Evolutionary conservation across 2,329 filamentous ascomycete species (phyloP).

Genomic region (Tothia fuscella): DNA sequence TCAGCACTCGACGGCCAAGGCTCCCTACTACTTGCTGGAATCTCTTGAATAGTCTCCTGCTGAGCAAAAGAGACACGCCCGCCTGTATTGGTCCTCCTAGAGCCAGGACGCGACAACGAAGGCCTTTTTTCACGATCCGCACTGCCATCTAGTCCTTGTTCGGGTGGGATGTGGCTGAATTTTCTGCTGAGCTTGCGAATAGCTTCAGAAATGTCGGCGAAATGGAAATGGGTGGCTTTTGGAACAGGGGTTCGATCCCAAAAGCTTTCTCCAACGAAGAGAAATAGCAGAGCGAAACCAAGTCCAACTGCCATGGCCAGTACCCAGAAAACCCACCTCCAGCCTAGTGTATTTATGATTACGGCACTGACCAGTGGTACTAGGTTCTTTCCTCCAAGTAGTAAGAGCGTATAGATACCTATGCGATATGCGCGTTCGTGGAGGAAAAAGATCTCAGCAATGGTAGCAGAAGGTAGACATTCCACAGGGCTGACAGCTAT

Average conservation of each 20-base stretch:
- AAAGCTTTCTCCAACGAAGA: constrained; percentile 91
- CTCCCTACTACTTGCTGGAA: background rate
- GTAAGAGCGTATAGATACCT: constrained; percentile 80
- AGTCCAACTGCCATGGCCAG: constrained; percentile 54
- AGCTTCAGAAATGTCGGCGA: too few species aligned
- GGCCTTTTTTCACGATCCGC: background rate
- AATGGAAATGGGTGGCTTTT: background rate
- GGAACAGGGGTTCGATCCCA: constrained; percentile 73
- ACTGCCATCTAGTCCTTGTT: background rate
- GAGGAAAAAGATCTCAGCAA: constrained; percentile 92
- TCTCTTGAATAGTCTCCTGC: background rate
- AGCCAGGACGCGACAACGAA: too few species aligned
- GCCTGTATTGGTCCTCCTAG: background rate
- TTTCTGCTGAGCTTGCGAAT: background rate
- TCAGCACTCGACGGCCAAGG: background rate
- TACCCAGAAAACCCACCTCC: constrained; percentile 87
- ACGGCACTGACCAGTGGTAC: constrained; percentile 77
- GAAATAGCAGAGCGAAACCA: constrained; percentile 60
- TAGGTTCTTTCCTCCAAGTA: constrained; percentile 85
- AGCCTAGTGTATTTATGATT: constrained; percentile 64
- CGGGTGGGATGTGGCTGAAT: background rate
- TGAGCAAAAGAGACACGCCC: background rate
- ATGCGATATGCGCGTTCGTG: constrained; percentile 89
- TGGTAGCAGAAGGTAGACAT: constrained; percentile 82
- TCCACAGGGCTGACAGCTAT: constrained; percentile 83